Evolutionary conservation across 1,284 basidiomycete genomes (phyloP).

Genomic region (Cryptococcus sp.): DNA sequence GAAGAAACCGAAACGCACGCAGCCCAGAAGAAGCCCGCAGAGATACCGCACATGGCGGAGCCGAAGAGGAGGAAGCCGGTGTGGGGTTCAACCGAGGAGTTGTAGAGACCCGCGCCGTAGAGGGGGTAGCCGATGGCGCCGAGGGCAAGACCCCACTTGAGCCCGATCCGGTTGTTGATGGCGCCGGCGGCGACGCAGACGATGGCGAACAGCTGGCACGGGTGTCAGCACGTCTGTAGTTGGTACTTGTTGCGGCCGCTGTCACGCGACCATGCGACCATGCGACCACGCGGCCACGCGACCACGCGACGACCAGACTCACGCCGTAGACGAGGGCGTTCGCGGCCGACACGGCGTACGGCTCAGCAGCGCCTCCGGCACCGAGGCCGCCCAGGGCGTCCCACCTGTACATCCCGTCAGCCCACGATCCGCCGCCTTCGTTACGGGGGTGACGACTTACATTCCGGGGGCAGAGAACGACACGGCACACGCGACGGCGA

Average conservation of each 20-base stretch:
- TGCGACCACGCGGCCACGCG: background rate
- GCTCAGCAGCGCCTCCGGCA: slow-evolving; percentile 36
- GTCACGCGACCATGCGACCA: background rate
- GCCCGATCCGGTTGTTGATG: slow-evolving; percentile 30
- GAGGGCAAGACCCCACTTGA: slow-evolving; percentile 29
- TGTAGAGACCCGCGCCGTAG: slow-evolving; percentile 41
- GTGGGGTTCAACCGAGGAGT: slow-evolving; percentile 25
- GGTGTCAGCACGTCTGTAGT: too few species aligned
- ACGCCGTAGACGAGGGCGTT: slow-evolving; percentile 36
- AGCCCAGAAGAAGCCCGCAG: slow-evolving; percentile 42
- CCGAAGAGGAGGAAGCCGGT: slow-evolving; percentile 37
- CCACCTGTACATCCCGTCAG: slow-evolving; percentile 12
- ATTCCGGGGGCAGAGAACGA: slow-evolving; percentile 39
- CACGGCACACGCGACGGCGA: slow-evolving; percentile 21
- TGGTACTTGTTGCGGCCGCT: too few species aligned
- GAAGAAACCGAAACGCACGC: slow-evolving; percentile 20
- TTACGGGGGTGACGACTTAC: slow-evolving; percentile 16
- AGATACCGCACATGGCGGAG: slow-evolving; percentile 31
- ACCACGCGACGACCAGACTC: background rate
- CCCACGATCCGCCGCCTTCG: background rate
- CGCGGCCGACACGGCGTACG: slow-evolving; percentile 36
- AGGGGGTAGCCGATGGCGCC: slow-evolving; percentile 32
- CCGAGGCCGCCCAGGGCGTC: slow-evolving; percentile 36
- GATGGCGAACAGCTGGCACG: slow-evolving; percentile 24
- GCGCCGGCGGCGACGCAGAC: slow-evolving; percentile 29